These are phyloP conservation scores for Coemansia pectinata DNA, from an alignment of 192 early-diverging fungal genomes.

Conservation along the genomic window DNA sequence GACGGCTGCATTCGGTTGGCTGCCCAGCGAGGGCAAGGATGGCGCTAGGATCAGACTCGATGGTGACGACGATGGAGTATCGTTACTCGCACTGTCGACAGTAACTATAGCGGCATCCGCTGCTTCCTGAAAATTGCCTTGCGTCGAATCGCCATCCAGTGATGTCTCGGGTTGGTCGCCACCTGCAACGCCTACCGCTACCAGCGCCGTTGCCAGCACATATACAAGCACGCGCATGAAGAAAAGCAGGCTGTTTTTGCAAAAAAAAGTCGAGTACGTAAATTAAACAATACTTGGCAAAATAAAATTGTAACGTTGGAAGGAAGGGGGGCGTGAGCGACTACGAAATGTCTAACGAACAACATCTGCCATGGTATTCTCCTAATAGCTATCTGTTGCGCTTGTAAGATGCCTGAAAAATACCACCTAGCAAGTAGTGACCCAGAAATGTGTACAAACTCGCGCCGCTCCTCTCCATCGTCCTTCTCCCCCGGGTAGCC, in stretches of 20 bases:
- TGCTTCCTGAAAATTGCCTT: background rate
- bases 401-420: background rate
- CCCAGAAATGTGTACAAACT: conserved; percentile 5
- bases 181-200: background rate
- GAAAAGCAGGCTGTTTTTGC: background rate
- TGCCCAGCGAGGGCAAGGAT: background rate
- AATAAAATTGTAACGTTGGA: background rate
- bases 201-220: conserved; percentile 7
- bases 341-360: background rate
- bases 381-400: background rate
- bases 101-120: background rate
- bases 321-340: background rate
- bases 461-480: background rate
- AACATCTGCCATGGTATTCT: background rate
- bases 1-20: background rate
- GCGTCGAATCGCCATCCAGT: background rate
- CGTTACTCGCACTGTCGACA: background rate
- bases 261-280: background rate
- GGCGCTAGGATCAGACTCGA: background rate
- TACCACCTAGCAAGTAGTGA: background rate
- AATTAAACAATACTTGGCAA: background rate
- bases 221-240: conserved; percentile 7
- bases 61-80: background rate
- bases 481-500: background rate
- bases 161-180: background rate